Evolutionary conservation across 1,284 basidiomycete genomes (phyloP), one percentile per base, ranked within the genome.

Genomic region (Heimioporus retisporus): DNA sequence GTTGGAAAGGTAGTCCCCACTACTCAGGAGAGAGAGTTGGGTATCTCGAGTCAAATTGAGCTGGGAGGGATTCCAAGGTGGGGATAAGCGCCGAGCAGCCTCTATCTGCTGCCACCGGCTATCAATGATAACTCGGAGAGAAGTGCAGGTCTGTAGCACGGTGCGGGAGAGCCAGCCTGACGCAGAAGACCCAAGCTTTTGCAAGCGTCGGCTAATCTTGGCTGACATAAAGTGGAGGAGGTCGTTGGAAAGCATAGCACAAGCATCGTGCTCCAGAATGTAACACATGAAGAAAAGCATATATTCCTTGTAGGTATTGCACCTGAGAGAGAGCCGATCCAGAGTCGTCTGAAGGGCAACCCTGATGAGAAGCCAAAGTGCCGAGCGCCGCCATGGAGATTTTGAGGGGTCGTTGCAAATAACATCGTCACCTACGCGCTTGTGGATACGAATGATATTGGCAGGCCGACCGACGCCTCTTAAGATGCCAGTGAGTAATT

Each of bases 231-330:
- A 65, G 25, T 65, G 63, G 21, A 84, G 70, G 6, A 81, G 62
- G 50, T 83, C 78, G 54, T 72, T 80, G 1, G 77, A 56, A 8
- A 81, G 65, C 16, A 66, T 55, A 3, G 43, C n/a, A 14, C 63
- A 63, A 13, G 75, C 31, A 13, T 71, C 73, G 6, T 72, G 44
- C 6, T 71, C 31, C 18, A 83, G 70, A 10, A 84, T 66, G 19
- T 69, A 61, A 2, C 79, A 69, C 65, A 83, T 73, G 40, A 83
- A 69, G 62, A 79, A 83, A 8, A 80, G 66, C 74, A 86, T 82
- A 70, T 86, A 87, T 6, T 65, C 51, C 67, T 87, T 87, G 75
- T 86, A 87, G 6, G 71, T 71, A 35, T 60, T 62, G 40, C 62
- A 59, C 31, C 65, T 69, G 35, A 64, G 68, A 48, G 59, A 66